phyloP scores from a whole-genome alignment of 345 rosid species.

The Erucastrum elatum region DNA sequence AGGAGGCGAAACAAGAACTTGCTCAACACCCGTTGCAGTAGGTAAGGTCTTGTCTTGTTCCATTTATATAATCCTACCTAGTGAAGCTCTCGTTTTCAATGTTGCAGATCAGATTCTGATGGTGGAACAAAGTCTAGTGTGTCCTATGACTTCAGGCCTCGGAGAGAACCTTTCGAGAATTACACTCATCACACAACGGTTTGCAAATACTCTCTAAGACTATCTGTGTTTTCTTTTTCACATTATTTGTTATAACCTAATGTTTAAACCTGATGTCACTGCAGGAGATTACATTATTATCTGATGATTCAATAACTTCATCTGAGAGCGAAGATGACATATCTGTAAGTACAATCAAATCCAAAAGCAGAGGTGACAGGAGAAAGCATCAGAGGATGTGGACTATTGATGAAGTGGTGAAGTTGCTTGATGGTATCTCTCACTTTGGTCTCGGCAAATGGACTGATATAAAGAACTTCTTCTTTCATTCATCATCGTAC shows the following conservation, averaged over 20 bases:
- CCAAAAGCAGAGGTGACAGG: conserved; percentile 32
- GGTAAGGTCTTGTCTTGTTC: conserved; percentile 31
- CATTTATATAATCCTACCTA: conserved; percentile 30
- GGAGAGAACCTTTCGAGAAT: conserved; percentile 49
- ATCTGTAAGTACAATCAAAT: not conserved
- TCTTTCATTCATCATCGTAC: conserved; percentile 61
- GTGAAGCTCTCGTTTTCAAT: conserved; percentile 19
- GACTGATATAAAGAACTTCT: conserved; percentile 80
- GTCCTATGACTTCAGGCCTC: conserved; percentile 42
- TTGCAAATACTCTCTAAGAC: conserved; percentile 24
- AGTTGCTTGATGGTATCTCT: conserved; percentile 83
- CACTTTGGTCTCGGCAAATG: conserved; percentile 86
- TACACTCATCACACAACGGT: conserved; percentile 39
- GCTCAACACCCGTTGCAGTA: conserved; percentile 49
- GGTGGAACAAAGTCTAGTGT: conserved; percentile 30
- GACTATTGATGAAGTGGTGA: conserved; percentile 75
- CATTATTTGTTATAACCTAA: not conserved
- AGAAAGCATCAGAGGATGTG: conserved; percentile 91
- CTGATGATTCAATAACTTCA: conserved; percentile 46
- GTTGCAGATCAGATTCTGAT: conserved; percentile 34
- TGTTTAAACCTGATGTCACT: conserved; percentile 7
- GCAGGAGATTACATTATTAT: conserved; percentile 44
- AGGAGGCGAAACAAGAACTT: conserved; percentile 45
- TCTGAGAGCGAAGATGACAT: conserved; percentile 66
- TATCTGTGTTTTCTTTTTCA: not conserved